phyloP scores from a whole-genome alignment of 345 rosid species.

The Camelina laxa region DNA sequence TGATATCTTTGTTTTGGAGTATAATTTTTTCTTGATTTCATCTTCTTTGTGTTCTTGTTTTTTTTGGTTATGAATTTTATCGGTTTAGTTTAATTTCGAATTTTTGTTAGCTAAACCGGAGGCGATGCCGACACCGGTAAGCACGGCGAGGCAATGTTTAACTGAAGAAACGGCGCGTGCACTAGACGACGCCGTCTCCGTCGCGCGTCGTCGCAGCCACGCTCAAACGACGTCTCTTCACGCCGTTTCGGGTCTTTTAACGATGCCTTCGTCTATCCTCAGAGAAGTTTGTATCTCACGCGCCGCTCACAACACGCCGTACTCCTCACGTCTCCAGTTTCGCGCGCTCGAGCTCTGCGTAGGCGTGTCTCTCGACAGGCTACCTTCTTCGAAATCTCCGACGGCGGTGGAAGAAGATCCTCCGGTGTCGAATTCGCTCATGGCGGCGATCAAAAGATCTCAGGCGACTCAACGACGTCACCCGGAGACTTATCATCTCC shows the following conservation, averaged over 20 bases:
- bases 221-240: constrained; percentile 76
- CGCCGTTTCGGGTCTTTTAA: constrained; percentile 61
- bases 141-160: constrained; percentile 62
- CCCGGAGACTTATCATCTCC: constrained; percentile 79
- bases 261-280: constrained; percentile 59
- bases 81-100: constrained; percentile 3
- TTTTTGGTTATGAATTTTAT: constrained; percentile 11
- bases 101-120: constrained; percentile 14
- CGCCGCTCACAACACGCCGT: constrained; percentile 49
- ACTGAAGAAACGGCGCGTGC: constrained; percentile 73
- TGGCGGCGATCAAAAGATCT: constrained; percentile 94
- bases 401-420: constrained; percentile 47
- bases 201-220: constrained; percentile 68
- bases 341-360: constrained; percentile 69
- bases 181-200: constrained; percentile 65
- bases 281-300: constrained; percentile 66
- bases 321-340: constrained; percentile 60
- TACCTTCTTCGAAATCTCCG: constrained; percentile 49
- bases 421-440: constrained; percentile 76
- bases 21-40: constrained; percentile 4
- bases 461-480: constrained; percentile 89
- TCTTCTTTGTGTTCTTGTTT: not conserved
- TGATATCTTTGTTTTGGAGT: constrained; percentile 34
- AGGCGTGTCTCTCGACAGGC: constrained; percentile 67
- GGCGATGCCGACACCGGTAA: constrained; percentile 76